These are phyloP conservation scores for Flueggea neowawraea DNA, from an alignment of 441 rosid species.

Conservation along the genomic window DNA sequence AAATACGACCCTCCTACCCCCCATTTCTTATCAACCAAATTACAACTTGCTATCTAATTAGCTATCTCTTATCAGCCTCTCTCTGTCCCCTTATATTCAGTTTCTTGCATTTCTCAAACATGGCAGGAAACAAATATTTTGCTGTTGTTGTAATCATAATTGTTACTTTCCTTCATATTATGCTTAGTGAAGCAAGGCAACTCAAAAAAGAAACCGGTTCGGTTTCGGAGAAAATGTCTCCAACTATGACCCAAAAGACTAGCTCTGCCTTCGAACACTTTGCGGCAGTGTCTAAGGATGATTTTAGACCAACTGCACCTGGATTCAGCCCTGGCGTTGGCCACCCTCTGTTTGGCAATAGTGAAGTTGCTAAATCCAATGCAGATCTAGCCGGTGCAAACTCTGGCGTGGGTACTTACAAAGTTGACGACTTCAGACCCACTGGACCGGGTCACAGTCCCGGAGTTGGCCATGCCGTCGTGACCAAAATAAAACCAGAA, in stretches of 20 bases:
- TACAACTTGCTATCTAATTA: no score
- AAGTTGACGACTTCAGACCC: neutral
- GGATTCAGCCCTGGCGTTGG: constrained; percentile 24
- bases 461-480: constrained; percentile 5
- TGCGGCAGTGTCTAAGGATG: constrained; percentile 5
- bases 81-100: no score
- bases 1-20: neutral
- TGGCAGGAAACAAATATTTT: neutral
- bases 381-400: no score
- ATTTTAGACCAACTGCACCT: constrained; percentile 29
- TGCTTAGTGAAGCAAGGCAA: constrained; percentile 23
- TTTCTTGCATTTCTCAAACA: neutral
- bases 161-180: constrained; percentile 14
- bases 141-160: constrained; percentile 17
- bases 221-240: neutral
- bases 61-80: no score
- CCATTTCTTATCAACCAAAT: no score
- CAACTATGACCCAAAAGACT: no score
- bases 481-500: neutral
- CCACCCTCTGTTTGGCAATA: constrained; percentile 5
- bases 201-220: constrained; percentile 10
- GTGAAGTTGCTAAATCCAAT: neutral
- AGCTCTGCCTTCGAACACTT: neutral
- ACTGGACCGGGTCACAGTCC: constrained; percentile 17
- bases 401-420: no score